Evolutionary conservation across 1,284 basidiomycete species (phyloP), one percentile per base, ranked within the genome.

Genomic region (Acaromyces ingoldii): DNA sequence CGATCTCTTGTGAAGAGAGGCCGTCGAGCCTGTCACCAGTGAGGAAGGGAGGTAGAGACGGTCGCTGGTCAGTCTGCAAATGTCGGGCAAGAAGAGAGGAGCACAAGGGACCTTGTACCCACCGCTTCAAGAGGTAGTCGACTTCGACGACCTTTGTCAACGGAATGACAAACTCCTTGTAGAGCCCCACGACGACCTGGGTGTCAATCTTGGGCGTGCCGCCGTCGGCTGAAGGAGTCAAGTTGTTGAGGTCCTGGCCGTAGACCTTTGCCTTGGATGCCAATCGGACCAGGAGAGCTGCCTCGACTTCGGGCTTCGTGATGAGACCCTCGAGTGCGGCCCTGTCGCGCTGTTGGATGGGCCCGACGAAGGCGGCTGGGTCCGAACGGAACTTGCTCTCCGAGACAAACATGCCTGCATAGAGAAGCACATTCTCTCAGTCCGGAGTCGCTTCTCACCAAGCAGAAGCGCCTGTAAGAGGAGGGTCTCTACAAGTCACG

Each of bases 131-230:
- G 19, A 64, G 50, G 45, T 64, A 64, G 41, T 64, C 62, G 33
- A 93, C 93, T 86, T 99, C 95, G 45, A 99, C 91, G 70, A 93
- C 90, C 77, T 93, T 97, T 4, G 95, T 99, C 61, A 98, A 76
- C 4, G 95, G 95, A 54, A 99, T 98, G 62, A 99, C 91, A 73
- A 87, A 91, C 66, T 86, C 87, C 73, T 91, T 84, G 76, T 98
- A 99, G 64, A 99, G 78, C 68, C 88, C 84, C 17, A 96, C 89
- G 6, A 98, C 90, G 37, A 88, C 86, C 58, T 91, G 88, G 0
- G 92, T 86, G 65, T 97, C 91, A 63, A 98, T 89, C 80, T 95
- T 95, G 7, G 30, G 21, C 17, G 37, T 22, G 33, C 21, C 24
- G 17, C 28, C 15, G 9, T 15, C 45, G 53, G 22, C 33, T n/a